Evolutionary conservation across 352 stramenopile species (phyloP).

Genomic region (Aphanomyces invadans): DNA sequence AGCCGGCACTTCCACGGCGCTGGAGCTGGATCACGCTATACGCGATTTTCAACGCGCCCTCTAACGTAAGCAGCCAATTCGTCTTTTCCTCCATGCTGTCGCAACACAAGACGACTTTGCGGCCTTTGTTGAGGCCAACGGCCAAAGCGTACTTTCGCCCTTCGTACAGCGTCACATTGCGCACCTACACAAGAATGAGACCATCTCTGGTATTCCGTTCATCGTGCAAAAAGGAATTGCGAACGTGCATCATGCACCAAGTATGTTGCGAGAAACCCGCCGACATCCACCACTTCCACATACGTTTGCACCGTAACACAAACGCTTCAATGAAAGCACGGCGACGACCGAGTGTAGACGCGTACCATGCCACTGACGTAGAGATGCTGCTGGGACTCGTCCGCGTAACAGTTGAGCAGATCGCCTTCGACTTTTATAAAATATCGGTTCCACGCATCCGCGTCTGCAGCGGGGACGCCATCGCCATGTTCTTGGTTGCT

Average conservation of each 20-base stretch:
- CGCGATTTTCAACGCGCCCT: slow-evolving; percentile 15
- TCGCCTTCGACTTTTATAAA: slow-evolving; percentile 19
- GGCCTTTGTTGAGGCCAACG: slow-evolving; percentile 53
- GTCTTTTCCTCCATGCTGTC: slow-evolving; percentile 77
- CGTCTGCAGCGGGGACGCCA: slow-evolving; percentile 1
- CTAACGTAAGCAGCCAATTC: slow-evolving; percentile 61
- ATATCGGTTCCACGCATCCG: slow-evolving; percentile 14
- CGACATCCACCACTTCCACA: neutral
- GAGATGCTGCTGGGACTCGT: slow-evolving; percentile 13
- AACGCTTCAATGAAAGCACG: neutral
- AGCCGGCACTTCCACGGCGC: neutral
- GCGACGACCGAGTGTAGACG: neutral
- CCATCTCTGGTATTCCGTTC: slow-evolving; percentile 56
- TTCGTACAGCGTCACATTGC: slow-evolving; percentile 62
- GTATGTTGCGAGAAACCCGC: neutral
- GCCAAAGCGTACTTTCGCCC: slow-evolving; percentile 66
- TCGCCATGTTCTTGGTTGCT: too few species aligned
- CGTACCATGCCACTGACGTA: slow-evolving; percentile 21
- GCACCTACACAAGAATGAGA: slow-evolving; percentile 53
- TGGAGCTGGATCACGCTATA: slow-evolving; percentile 15
- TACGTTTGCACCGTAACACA: too few species aligned
- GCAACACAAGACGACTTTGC: slow-evolving; percentile 71
- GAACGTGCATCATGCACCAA: too few species aligned
- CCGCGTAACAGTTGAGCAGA: slow-evolving; percentile 14
- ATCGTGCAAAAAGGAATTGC: slow-evolving; percentile 69